phyloP scores from a whole-genome alignment of 2,329 filamentous ascomycete genomes.

The Aureobasidium sp. region DNA sequence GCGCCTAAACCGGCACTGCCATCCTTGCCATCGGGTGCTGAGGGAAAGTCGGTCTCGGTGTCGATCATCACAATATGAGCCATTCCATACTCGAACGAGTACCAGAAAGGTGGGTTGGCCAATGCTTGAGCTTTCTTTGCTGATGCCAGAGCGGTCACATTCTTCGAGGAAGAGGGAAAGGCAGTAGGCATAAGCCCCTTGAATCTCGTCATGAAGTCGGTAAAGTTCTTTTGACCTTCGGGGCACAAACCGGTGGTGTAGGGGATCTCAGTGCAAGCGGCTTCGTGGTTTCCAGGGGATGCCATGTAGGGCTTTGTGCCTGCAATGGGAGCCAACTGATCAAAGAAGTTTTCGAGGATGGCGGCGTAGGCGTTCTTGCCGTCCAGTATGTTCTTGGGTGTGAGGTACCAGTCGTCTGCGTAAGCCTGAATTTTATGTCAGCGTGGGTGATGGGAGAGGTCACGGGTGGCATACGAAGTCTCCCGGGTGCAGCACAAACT shows the following conservation, averaged over 20 bases:
- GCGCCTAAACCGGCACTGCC: conserved; percentile 38
- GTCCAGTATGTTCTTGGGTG: conserved; percentile 40
- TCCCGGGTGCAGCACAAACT: conserved; percentile 48
- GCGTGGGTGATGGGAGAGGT: too few relatives aligned
- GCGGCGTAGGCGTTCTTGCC: conserved; percentile 49
- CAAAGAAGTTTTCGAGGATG: conserved; percentile 52
- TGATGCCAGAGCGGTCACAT: conserved; percentile 35
- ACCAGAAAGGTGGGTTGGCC: conserved; percentile 50
- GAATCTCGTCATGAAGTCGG: conserved; percentile 49
- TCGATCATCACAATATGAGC: conserved; percentile 49
- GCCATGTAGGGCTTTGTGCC: conserved; percentile 51
- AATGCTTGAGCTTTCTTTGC: conserved; percentile 42
- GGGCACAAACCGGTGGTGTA: conserved; percentile 37
- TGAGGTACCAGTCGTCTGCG: conserved; percentile 50
- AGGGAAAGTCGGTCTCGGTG: conserved; percentile 51
- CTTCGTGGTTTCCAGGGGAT: conserved; percentile 54
- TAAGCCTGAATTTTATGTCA: conserved; percentile 30
- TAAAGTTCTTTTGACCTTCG: conserved; percentile 53
- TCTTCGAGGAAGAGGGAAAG: conserved; percentile 44
- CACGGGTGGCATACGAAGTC: conserved; percentile 37
- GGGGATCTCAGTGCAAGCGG: conserved; percentile 28
- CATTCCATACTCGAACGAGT: conserved; percentile 51
- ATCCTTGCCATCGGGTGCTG: conserved; percentile 41
- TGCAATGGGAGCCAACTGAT: conserved; percentile 48
- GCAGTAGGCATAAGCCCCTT: conserved; percentile 46